A percentile compares a stretch with the other conserved stretches of the same genome.
phyloP scores from a whole-genome alignment of 371 early-diverging fungal genomes.

The Conidiobolus coronatus region DNA sequence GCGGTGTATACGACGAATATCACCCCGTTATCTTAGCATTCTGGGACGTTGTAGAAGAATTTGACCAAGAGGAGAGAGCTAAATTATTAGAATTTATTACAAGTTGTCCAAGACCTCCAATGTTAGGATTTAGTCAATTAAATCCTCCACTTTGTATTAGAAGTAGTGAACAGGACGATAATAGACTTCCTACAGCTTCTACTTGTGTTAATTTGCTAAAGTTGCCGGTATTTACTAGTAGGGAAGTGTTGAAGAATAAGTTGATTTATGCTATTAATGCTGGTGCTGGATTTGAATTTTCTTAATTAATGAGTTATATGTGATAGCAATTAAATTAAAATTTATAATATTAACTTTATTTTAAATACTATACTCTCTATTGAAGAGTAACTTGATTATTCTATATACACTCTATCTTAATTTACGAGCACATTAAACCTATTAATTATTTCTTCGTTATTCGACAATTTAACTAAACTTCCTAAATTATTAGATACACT shows the following conservation, averaged over 20 bases:
- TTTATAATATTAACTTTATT: too few species aligned
- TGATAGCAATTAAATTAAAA: too few species aligned
- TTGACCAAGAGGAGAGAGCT: slow-evolving; percentile 35
- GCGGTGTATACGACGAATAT: slow-evolving; percentile 37
- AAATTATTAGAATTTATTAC: slow-evolving; percentile 76
- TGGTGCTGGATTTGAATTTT: slow-evolving; percentile 77
- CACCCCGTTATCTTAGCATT: slow-evolving; percentile 53
- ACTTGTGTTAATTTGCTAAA: slow-evolving; percentile 91
- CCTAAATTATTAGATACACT: too few species aligned
- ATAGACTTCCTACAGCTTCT: slow-evolving; percentile 52
- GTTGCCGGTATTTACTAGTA: slow-evolving; percentile 50
- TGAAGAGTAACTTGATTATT: too few species aligned
- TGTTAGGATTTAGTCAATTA: slow-evolving; percentile 72
- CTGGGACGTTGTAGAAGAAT: slow-evolving; percentile 51
- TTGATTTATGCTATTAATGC: slow-evolving; percentile 66
- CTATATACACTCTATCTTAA: too few species aligned
- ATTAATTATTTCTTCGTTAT: too few species aligned
- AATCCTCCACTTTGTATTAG: slow-evolving; percentile 52
- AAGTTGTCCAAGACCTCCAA: slow-evolving; percentile 72
- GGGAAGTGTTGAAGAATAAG: slow-evolving; percentile 38
- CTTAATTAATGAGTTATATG: too few species aligned
- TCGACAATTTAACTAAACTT: too few species aligned
- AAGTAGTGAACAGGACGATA: slow-evolving; percentile 29
- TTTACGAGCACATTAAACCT: too few species aligned
- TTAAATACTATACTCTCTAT: too few species aligned